Evolutionary conservation across 805 yeast genomes (phyloP).

Genomic region (Candida adriatica): DNA sequence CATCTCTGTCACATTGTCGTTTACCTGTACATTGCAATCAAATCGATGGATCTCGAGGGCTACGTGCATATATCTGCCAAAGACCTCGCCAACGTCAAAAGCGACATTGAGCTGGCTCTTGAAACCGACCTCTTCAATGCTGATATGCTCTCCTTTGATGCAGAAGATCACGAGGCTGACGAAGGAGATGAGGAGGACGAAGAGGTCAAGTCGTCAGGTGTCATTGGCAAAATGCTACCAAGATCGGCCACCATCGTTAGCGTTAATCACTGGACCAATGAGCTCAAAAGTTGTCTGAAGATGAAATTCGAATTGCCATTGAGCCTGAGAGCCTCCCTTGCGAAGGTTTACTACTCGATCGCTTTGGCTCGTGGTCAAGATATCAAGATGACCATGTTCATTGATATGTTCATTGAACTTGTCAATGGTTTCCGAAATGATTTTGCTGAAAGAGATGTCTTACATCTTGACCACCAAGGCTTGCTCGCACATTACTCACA

Average conservation of each 20-base stretch:
- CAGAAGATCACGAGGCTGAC: constrained; percentile 28
- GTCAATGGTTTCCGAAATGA: constrained; percentile 32
- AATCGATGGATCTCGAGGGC: constrained; percentile 70
- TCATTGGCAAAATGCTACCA: constrained; percentile 55
- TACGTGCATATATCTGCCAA: constrained; percentile 57
- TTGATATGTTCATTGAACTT: constrained; percentile 52
- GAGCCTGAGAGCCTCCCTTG: constrained; percentile 48
- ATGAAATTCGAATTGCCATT: constrained; percentile 80
- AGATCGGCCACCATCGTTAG: constrained; percentile 67
- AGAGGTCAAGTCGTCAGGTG: constrained; percentile 31
- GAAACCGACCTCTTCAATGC: constrained; percentile 45
- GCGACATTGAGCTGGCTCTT: constrained; percentile 39
- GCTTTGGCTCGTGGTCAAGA: constrained; percentile 69
- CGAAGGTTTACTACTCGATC: constrained; percentile 64
- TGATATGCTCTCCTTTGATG: constrained; percentile 29
- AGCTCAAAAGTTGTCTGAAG: constrained; percentile 66
- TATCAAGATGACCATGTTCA: constrained; percentile 51
- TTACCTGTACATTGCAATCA: constrained; percentile 71
- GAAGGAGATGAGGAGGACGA: constrained; percentile 32
- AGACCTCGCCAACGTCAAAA: constrained; percentile 46
- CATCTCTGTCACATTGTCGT: constrained; percentile 76
- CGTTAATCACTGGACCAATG: constrained; percentile 83
- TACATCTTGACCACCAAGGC: constrained; percentile 30
- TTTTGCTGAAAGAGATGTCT: constrained; percentile 21
- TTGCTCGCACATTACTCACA: constrained; percentile 27